A percentile compares a stretch with the other conserved stretches of the same genome.
These are phyloP conservation scores for Chernovozyma aurita DNA, from an alignment of 1,139 yeast species.

Conservation along the genomic window DNA sequence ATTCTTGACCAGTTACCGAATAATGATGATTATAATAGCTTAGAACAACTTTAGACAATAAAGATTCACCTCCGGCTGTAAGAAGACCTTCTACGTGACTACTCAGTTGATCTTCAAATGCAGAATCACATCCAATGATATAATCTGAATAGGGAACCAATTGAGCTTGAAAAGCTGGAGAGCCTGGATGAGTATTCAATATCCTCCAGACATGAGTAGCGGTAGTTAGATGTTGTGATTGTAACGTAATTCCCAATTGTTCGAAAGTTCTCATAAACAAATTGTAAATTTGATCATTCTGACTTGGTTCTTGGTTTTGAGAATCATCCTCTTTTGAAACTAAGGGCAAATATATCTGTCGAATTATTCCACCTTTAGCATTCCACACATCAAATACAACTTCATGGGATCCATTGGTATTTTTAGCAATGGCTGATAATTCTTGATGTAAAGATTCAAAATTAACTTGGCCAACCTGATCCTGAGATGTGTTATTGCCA, in stretches of 20 bases:
- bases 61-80: conserved; percentile 81
- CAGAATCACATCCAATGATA: conserved; percentile 78
- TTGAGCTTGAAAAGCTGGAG: conserved; percentile 86
- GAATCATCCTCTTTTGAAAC: conserved; percentile 13
- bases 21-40: conserved; percentile 52
- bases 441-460: conserved; percentile 33
- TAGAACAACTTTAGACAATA: conserved; percentile 62
- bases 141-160: conserved; percentile 83
- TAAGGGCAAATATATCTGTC: conserved; percentile 49
- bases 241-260: conserved; percentile 62
- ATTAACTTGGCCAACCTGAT: conserved; percentile 36
- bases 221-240: conserved; percentile 70
- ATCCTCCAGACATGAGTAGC: conserved; percentile 90
- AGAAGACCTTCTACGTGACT: conserved; percentile 54
- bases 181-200: conserved; percentile 63
- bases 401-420: conserved; percentile 23
- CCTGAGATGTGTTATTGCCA: conserved; percentile 31
- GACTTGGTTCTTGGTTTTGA: conserved; percentile 7
- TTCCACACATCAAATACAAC: conserved; percentile 75
- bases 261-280: conserved; percentile 22
- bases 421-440: conserved; percentile 28
- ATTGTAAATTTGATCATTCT: conserved; percentile 5
- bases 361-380: conserved; percentile 76
- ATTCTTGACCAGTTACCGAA: conserved; percentile 29
- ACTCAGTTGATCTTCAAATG: conserved; percentile 39